Conservation (phyloP, 148 eudicot genomes). For the Heliosperma pusillum region DNA sequence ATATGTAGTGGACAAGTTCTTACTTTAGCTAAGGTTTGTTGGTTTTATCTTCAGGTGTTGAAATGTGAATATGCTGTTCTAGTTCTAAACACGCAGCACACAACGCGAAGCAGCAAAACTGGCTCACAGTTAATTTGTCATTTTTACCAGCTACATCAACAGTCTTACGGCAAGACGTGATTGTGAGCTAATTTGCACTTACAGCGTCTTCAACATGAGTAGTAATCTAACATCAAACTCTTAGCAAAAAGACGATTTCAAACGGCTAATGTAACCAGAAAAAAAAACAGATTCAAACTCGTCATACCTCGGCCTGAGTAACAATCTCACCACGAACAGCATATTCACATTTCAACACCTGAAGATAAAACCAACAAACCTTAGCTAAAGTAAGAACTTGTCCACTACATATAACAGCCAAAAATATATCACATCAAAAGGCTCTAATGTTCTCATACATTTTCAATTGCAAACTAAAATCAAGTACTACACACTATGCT, state of each 20-base stretch:
- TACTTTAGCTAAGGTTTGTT: background rate
- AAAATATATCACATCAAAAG: background rate
- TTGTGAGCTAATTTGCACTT: background rate
- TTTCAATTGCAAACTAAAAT: background rate
- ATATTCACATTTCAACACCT: slow-evolving; percentile 87
- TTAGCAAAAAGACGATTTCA: background rate
- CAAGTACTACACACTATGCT: background rate
- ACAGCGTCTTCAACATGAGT: background rate
- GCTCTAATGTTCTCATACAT: background rate
- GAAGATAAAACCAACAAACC: background rate
- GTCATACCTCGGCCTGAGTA: slow-evolving; percentile 59
- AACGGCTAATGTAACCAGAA: background rate
- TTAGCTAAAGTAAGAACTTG: background rate
- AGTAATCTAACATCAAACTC: background rate
- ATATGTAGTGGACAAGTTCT: background rate
- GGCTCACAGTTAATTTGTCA: too few species aligned
- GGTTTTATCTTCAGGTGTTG: slow-evolving; percentile 46
- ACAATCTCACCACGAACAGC: slow-evolving; percentile 97
- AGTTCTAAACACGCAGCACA: too few species aligned
- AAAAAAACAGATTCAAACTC: background rate
- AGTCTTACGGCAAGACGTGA: background rate
- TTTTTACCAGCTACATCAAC: background rate
- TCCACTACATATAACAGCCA: background rate
- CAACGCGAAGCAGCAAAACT: too few species aligned
- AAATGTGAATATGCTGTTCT: slow-evolving; percentile 92